Evolutionary conservation across 148 eudicot species (phyloP), one percentile per base, ranked within the genome.

Genomic region (Vaccinium macrocarpon): DNA sequence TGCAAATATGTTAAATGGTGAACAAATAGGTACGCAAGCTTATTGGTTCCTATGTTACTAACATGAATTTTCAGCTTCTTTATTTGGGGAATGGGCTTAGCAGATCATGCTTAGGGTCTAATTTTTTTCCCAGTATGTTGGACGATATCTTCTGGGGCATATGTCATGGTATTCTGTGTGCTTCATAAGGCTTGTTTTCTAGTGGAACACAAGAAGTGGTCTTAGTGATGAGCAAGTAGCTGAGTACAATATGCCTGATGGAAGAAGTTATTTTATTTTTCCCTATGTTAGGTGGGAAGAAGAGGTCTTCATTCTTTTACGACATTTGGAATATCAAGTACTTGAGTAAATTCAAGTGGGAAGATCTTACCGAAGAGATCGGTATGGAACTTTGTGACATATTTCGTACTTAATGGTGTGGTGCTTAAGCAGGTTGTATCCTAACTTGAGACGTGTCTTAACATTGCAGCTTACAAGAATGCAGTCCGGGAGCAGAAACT

Each of bases 301-400:
- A 93, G 92, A 90, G 92, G 86, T 96, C 99, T 59, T 73, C 88
- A 16, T 92, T 92, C 85, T 95, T 90, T 87, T 94, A 91, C 86
- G 97, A 96, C 82, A 79, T 91, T 56, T 96, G 98, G 98, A 96
- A 96, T 84, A 92, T 96, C 85, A 96, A 96, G 86, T 96, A 96
- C 88, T 89, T 96, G 90, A 94, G 97, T 89, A 96, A 94, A 90
- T 94, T 96, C 87, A 95, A 95, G 84, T 94, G 99, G 99, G 97
- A 95, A 87, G 91, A 95, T 90, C 95, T 96, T 52, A 93, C 95
- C 9, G 96, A 86, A 84, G 99, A 96, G 87, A 91, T 86, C 83
- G 92, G 98, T 96, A 87, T 56, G 82, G 21, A 88, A 59, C 82
- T 87, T 51, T 73, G 66, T 59, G 73, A 73, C 29, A 86, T 25